Percentiles rank a stretch among this genome's conserved stretches.
These are phyloP conservation scores for Sphaceloma murrayae DNA, from an alignment of 2,329 filamentous ascomycete genomes.

Conservation along the genomic window DNA sequence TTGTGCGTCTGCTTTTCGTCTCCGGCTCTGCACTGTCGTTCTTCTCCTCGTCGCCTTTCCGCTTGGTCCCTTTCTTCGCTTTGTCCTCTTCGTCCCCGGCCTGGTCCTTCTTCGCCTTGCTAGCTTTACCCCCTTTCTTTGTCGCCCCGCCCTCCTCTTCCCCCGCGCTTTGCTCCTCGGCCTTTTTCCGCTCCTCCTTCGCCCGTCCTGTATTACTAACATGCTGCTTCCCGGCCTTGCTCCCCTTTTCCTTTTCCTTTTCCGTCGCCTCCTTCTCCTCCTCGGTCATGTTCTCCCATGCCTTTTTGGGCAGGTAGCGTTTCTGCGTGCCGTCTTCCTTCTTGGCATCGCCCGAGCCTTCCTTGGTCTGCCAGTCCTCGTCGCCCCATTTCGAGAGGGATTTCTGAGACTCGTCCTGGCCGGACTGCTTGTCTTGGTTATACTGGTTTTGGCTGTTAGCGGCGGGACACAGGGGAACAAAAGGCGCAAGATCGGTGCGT, in stretches of 20 bases:
- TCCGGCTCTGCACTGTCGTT: conserved; percentile 25
- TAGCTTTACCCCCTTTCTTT: conserved; percentile 18
- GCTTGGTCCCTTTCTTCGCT: conserved; percentile 23
- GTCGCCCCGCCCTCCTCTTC: conserved; percentile 18
- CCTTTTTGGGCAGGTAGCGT: conserved; percentile 39
- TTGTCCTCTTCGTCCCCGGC: conserved; percentile 19
- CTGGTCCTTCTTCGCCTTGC: conserved; percentile 15
- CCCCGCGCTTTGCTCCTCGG: conserved; percentile 23
- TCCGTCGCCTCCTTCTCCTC: conserved; percentile 37
- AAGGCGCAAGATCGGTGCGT: no score
- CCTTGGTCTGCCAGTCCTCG: conserved; percentile 44
- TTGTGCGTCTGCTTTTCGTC: conserved; percentile 17
- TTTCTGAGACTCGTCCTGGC: conserved; percentile 36
- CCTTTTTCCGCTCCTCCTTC: conserved; percentile 33
- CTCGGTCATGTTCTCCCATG: conserved; percentile 41
- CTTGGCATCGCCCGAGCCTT: conserved; percentile 37
- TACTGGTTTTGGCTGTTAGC: conserved; percentile 25
- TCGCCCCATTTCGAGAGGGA: conserved; percentile 38
- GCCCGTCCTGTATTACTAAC: conserved; percentile 37
- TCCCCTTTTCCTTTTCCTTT: conserved; percentile 30
- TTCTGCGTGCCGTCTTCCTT: conserved; percentile 37
- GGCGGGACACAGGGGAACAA: background rate
- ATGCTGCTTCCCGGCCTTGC: conserved; percentile 36
- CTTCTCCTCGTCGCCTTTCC: conserved; percentile 29
- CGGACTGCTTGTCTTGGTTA: conserved; percentile 36